phyloP scores from a whole-genome alignment of 345 rosid species.

The Populus deltoides region DNA sequence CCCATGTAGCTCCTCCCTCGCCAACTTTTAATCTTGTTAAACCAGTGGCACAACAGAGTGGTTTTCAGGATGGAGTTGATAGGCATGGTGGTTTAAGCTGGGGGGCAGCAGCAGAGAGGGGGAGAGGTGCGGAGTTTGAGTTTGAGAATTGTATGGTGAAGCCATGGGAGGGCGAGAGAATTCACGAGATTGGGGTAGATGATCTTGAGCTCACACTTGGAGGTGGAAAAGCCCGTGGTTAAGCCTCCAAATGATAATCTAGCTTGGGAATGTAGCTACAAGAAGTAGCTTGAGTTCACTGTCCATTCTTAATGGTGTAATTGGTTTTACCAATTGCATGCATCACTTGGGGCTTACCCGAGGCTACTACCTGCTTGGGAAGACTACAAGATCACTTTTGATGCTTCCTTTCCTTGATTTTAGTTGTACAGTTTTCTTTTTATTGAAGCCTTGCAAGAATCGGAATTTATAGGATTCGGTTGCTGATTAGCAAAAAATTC shows the following conservation, averaged over 20 bases:
- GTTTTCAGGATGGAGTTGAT: constrained; percentile 31
- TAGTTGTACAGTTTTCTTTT: constrained; percentile 27
- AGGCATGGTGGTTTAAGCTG: constrained; percentile 35
- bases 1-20: constrained; percentile 31
- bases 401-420: constrained; percentile 5
- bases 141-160: constrained; percentile 74
- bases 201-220: constrained; percentile 98
- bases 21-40: constrained; percentile 53
- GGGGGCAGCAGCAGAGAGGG: constrained; percentile 52
- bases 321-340: not conserved
- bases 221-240: constrained; percentile 56
- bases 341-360: not conserved
- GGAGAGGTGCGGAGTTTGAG: constrained; percentile 65
- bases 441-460: constrained; percentile 11
- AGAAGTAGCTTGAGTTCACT: not conserved
- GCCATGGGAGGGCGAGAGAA: constrained; percentile 99
- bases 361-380: not conserved
- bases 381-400: not conserved
- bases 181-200: constrained; percentile 91
- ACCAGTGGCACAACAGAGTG: constrained; percentile 37
- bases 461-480: constrained; percentile 2
- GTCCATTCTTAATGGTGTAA: constrained; percentile 14
- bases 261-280: not conserved
- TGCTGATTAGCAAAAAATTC: constrained; percentile 2
- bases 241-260: not conserved